A percentile compares a stretch with the other conserved stretches of the same genome.
These are phyloP conservation scores for Vigna unguiculata DNA, from an alignment of 306 rosid species.

Conservation along the genomic window DNA sequence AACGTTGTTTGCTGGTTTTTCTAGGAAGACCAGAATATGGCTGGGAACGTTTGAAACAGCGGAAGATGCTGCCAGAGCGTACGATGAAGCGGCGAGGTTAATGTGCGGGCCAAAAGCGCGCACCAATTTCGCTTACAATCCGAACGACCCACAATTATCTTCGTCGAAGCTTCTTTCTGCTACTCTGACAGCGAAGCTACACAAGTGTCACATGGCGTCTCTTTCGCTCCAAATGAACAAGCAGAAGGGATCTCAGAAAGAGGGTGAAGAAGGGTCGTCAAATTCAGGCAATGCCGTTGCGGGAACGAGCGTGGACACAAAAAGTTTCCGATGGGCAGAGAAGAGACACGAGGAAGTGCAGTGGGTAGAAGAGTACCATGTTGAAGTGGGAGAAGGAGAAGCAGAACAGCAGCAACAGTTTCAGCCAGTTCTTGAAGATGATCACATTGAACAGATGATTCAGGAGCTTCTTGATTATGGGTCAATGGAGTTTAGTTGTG, in stretches of 20 bases:
- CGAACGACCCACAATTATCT: constrained; percentile 55
- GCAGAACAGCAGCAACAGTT: constrained; percentile 42
- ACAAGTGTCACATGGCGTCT: constrained; percentile 70
- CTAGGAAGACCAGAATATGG: constrained; percentile 78
- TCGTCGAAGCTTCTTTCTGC: constrained; percentile 61
- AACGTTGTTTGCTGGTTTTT: not conserved
- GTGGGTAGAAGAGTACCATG: constrained; percentile 38
- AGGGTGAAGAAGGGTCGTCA: constrained; percentile 33
- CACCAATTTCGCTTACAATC: constrained; percentile 63
- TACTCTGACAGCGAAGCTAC: constrained; percentile 62
- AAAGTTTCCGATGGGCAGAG: constrained; percentile 43
- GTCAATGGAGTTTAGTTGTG: constrained; percentile 62
- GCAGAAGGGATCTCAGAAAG: constrained; percentile 31
- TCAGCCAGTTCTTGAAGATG: constrained; percentile 66
- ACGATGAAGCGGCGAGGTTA: constrained; percentile 76
- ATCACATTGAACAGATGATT: constrained; percentile 78
- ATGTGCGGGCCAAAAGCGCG: constrained; percentile 75
- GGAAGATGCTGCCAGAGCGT: constrained; percentile 79
- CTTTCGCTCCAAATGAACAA: constrained; percentile 52
- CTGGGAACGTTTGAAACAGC: constrained; percentile 78
- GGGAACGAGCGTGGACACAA: not conserved
- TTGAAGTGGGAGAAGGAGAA: constrained; percentile 10
- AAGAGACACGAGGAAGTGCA: constrained; percentile 4
- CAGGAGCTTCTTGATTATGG: constrained; percentile 73
- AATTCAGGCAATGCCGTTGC: constrained; percentile 19